Evolutionary conservation across 352 stramenopile genomes (phyloP).

Genomic region (Poterioochromonas sp.): DNA sequence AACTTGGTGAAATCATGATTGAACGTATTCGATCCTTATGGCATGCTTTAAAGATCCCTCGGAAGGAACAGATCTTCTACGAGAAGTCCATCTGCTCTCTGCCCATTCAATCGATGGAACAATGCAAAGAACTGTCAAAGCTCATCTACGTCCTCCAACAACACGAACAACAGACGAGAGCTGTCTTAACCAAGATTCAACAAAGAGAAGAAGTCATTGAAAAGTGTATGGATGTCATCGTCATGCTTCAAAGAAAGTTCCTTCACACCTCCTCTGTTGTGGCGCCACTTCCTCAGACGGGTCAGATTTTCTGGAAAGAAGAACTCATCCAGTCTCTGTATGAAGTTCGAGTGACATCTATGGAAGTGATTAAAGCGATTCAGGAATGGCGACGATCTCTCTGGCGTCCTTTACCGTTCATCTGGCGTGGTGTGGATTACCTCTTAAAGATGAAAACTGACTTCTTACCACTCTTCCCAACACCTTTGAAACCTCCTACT

Average conservation of each 20-base stretch:
- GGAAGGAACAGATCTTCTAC: not conserved
- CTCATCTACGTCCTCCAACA: not conserved
- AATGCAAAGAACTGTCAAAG: not conserved
- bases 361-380: conserved; percentile 20
- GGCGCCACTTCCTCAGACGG: not conserved
- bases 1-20: no score
- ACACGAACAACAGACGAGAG: not conserved
- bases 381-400: not conserved
- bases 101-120: no score
- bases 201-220: no score
- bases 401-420: conserved; percentile 19
- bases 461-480: not conserved
- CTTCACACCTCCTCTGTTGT: not conserved
- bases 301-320: conserved; percentile 19
- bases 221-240: not conserved
- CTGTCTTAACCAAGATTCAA: not conserved
- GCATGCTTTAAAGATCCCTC: not conserved
- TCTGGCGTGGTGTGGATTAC: conserved; percentile 7
- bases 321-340: not conserved
- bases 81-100: no score
- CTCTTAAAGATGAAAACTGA: conserved; percentile 5
- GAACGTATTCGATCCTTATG: not conserved
- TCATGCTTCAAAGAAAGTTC: no score
- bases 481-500: not conserved
- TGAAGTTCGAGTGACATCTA: not conserved